Base-by-base conservation (phyloP, 768 basidiomycete species). In the Stropharia rugosoannulata region DNA sequence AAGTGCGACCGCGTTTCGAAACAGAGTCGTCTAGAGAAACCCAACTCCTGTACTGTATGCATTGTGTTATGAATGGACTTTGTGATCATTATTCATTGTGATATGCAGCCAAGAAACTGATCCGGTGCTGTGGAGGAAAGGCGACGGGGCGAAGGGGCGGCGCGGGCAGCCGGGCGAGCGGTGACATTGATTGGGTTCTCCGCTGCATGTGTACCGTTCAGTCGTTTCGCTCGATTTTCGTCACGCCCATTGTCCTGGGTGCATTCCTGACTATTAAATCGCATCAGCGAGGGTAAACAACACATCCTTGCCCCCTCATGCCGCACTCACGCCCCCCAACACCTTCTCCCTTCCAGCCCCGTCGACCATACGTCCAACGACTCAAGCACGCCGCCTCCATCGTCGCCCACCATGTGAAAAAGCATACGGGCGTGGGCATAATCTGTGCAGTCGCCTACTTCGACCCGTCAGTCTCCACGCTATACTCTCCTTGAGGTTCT, bases 381-480 rank as follows among this genome's bases (percentile, higher is more conserved):
- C 49, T 73, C n/a, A 70, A 66, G 59, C 56, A 68, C 3, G 64
- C 66, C n/a, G 70, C 65, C 16, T 59, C 57, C 58, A 65, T 64
- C 10, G 58, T 80, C 19, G 64, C 73, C 43, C 75, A 77, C 61
- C 89, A 91, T 66, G 71, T 77, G 25, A 78, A 73, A 53, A 84
- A 76, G 62, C 90, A 91, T 66, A 81, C 83, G 2, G 93, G 93
- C 4, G 85, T 92, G 43, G 93, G 93, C n/a, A 75, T 93, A 45
- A 83, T 95, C 22, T 93, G 91, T 59, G 82, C 89, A 8, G 91
- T 95, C 8, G 93, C 93, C 0, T 95, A 95, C 70, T 90, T 92
- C 65, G 90, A 93, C 64, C 91, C 90, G 85, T 91, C 62, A 51
- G 32, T 18, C 13, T 48, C n/a, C 51, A 43, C 15, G 56, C 45